These are phyloP conservation scores for Colletotrichum abscissum DNA, from an alignment of 2,329 filamentous ascomycete species.

Conservation along the genomic window DNA sequence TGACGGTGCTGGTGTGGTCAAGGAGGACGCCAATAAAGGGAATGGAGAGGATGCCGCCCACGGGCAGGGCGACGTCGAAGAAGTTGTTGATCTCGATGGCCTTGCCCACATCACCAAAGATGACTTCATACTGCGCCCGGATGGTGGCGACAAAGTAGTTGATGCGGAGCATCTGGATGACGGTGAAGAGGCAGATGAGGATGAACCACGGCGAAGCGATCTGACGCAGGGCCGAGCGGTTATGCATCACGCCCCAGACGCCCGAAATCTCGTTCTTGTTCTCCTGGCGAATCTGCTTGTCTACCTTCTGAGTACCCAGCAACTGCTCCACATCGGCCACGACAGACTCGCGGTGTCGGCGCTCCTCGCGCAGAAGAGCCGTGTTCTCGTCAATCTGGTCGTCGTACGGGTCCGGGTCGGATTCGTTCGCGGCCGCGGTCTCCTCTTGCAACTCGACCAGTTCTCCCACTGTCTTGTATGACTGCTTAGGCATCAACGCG, in stretches of 20 bases:
- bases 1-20: slow-evolving; percentile 79
- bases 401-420: slow-evolving; percentile 51
- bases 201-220: slow-evolving; percentile 86
- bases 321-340: slow-evolving; percentile 79
- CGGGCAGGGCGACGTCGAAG: slow-evolving; percentile 82
- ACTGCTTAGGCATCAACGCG: slow-evolving; percentile 77
- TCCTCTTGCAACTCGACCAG: slow-evolving; percentile 79
- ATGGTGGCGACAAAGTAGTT: slow-evolving; percentile 95
- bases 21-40: slow-evolving; percentile 87
- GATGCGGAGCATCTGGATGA: slow-evolving; percentile 82
- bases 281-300: slow-evolving; percentile 72
- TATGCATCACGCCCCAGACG: slow-evolving; percentile 89
- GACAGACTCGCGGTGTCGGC: slow-evolving; percentile 69
- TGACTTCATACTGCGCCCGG: slow-evolving; percentile 81
- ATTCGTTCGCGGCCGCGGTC: slow-evolving; percentile 45
- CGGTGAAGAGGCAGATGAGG: slow-evolving; percentile 84
- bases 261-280: slow-evolving; percentile 77
- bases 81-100: slow-evolving; percentile 82
- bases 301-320: slow-evolving; percentile 71
- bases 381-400: slow-evolving; percentile 71
- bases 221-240: slow-evolving; percentile 76
- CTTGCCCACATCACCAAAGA: slow-evolving; percentile 71
- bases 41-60: slow-evolving; percentile 86
- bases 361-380: slow-evolving; percentile 64
- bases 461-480: slow-evolving; percentile 88